These are phyloP conservation scores for Acacia concinna DNA, from an alignment of 331 rosid genomes.

Conservation along the genomic window DNA sequence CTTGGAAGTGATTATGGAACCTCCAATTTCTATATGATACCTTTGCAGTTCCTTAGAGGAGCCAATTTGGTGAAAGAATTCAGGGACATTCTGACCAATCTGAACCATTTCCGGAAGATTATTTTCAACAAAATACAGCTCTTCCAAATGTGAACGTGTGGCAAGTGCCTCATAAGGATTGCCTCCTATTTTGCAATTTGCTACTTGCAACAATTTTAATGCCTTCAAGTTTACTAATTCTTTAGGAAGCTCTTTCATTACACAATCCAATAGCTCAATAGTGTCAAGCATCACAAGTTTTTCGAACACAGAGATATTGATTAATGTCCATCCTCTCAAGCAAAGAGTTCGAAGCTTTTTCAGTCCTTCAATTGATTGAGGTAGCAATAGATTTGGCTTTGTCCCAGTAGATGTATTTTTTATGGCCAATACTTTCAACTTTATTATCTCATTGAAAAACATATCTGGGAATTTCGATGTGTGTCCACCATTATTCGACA, in stretches of 20 bases:
- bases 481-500: neutral
- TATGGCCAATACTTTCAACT: neutral
- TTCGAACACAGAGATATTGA: neutral
- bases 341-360: conserved; percentile 1
- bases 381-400: neutral
- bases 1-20: neutral
- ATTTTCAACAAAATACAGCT: neutral
- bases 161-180: neutral
- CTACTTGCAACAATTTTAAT: neutral
- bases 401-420: neutral
- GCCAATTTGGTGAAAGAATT: neutral
- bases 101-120: neutral
- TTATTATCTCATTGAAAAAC: neutral
- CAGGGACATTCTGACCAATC: neutral
- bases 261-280: conserved; percentile 3
- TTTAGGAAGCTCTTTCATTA: neutral
- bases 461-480: neutral
- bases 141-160: neutral
- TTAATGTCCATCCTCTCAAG: conserved; percentile 9
- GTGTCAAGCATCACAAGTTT: conserved; percentile 3
- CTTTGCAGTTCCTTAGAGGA: neutral
- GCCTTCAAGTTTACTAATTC: neutral
- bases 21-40: neutral
- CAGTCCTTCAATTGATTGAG: neutral
- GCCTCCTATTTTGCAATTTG: neutral